Base-by-base conservation (phyloP, 768 basidiomycete genomes). In the Kwoniella newhampshirensis region DNA sequence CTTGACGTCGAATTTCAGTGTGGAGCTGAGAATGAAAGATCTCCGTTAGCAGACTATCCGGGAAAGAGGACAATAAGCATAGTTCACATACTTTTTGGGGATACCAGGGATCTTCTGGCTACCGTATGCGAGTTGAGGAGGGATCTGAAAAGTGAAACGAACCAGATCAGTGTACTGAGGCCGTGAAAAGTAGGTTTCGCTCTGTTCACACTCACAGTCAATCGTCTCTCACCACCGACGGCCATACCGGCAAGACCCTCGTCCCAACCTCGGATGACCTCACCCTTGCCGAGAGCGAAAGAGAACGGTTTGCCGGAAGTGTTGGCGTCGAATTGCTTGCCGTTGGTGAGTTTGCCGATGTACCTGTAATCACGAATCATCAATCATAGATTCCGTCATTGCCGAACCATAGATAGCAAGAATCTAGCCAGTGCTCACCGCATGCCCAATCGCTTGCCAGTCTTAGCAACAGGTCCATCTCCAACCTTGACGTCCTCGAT, bases 181-280 rank as follows among this genome's bases (percentile, higher is more conserved):
- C 26, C n/a, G n/a, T 4, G 35, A 9, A 17, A 7, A 23, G 12
- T 15, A 15, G 46, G 32, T 9, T 37, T 17, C 32, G 47, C 37
- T 30, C 11, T 41, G 17, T 17, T 30, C 4, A 25, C 13, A 62
- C 70, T 66, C 60, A 73, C 69, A 23, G 71, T 85, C 63, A 98
- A 80, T 55, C 85, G 78, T 48, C 94, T 84, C 78, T 97, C 92
- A 25, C 93, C 92, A 42, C 80, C 80, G 37, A 87, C 84, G 67
- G 89, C 86, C 92, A 98, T 96, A 30, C 94, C 94, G 27, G 81
- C 85, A 54, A 97, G 81, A 37, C 93, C 94, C 69, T 89, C 80
- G 67, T 97, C 94, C 92, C 93, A 96, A 43, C 77, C 75, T 49
- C 51, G 52, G 78, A 98, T 96, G 50, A 98, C 94, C 73, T 94